Evolutionary conservation across 2,329 filamentous ascomycete species (phyloP).

Genomic region (Fusarium sororula): DNA sequence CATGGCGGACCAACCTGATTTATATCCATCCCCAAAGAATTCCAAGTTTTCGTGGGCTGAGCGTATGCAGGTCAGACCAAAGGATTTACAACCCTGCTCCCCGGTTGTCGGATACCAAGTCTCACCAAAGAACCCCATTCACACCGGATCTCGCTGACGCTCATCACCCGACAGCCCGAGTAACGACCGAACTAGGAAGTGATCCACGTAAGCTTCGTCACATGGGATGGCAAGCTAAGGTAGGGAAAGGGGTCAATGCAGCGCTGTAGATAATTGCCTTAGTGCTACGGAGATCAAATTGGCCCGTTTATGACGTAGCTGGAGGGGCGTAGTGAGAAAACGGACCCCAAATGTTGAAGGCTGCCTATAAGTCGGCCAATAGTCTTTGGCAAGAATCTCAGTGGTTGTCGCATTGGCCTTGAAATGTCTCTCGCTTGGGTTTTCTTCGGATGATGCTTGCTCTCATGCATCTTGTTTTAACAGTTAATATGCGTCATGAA

Average conservation of each 20-base stretch:
- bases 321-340: not conserved
- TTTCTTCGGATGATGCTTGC: rapidly evolving
- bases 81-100: not conserved
- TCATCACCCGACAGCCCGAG: not conserved
- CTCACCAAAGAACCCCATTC: not conserved
- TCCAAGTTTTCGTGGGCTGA: not conserved
- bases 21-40: too few relatives aligned
- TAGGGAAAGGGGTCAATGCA: rapidly evolving
- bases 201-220: not conserved
- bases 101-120: not conserved
- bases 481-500: not conserved
- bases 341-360: not conserved
- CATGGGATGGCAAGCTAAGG: not conserved
- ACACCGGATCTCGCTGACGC: not conserved
- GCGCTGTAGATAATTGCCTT: rapidly evolving
- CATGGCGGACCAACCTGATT: too few relatives aligned
- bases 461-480: rapidly evolving
- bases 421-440: rapidly evolving
- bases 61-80: not conserved
- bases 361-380: not conserved
- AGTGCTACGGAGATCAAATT: not conserved
- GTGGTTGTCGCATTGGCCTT: not conserved
- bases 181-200: rapidly evolving
- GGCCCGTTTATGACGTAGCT: not conserved
- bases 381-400: rapidly evolving